Evolutionary conservation across 768 basidiomycete genomes (phyloP), one percentile per base, ranked within the genome.

Genomic region (Suillus alpinus): DNA sequence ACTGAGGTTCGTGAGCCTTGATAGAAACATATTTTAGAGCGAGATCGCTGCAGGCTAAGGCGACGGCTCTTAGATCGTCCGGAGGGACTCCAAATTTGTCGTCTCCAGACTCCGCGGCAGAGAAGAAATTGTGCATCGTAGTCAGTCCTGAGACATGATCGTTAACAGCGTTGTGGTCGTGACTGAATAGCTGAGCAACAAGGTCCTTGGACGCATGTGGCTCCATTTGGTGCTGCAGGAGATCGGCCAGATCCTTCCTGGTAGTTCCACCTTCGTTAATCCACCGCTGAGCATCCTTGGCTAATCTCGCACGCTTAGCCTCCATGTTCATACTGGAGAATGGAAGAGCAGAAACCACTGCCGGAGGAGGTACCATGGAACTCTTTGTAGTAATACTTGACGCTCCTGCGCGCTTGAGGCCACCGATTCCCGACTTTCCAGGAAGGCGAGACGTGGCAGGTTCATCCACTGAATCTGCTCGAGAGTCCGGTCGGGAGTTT

Each of bases 101-200:
- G 34, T 86, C 84, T 20, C 82, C 83, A 23, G 78, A 77, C 31
- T 83, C 78, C 18, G 85, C 82, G 53, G 77, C 77, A 55, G 83
- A 72, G 73, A 87, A 95, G 69, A 93, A 89, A 2, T 95, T 92
- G 57, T 86, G 82, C 23, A 98, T 80, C 53, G 77, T 80, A 6
- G 83, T 78, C 57, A 98, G 74, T 6, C 91, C 96, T n/a, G 80
- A 78, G 57, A 96, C 82, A 68, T 91, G 88, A 71, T 98, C 97
- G 67, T 94, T 95, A 64, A 98, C 89, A 6, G 95, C 93, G 65
- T 90, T 92, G 72, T 98, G 97, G 67, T 97, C 97, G 62, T 91
- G 92, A 69, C 96, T 98, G 78, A 98, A 99, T 32, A 99, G 79
- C 32, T 85, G 85, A 5, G 83, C 74, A 13, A 91, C 73, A 2